These are phyloP conservation scores for Cephaloascus fragrans DNA, from an alignment of 805 yeast species.

Conservation along the genomic window DNA sequence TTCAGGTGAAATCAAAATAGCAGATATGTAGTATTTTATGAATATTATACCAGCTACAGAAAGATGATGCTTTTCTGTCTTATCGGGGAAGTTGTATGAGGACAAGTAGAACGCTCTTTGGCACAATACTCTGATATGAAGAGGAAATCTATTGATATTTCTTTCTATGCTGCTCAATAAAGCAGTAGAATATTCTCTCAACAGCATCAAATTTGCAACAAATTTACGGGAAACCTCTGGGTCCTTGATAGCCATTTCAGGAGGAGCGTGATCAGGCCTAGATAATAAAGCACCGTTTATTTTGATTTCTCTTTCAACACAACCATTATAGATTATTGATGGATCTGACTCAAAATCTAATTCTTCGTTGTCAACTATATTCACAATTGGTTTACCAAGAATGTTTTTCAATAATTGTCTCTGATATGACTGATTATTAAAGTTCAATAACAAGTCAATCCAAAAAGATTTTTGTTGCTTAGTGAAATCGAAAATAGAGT, in stretches of 20 bases:
- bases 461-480: slow-evolving; percentile 27
- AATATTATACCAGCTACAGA: slow-evolving; percentile 63
- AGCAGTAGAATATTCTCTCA: slow-evolving; percentile 64
- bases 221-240: slow-evolving; percentile 62
- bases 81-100: slow-evolving; percentile 44
- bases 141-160: slow-evolving; percentile 37
- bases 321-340: slow-evolving; percentile 32
- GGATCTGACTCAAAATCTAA: slow-evolving; percentile 80
- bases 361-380: slow-evolving; percentile 35
- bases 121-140: slow-evolving; percentile 44
- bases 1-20: slow-evolving; percentile 41
- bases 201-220: slow-evolving; percentile 59
- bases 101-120: slow-evolving; percentile 25
- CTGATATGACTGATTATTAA: slow-evolving; percentile 38
- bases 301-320: slow-evolving; percentile 27
- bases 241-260: slow-evolving; percentile 71
- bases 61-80: slow-evolving; percentile 46
- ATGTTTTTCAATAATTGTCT: slow-evolving; percentile 31
- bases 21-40: slow-evolving; percentile 40
- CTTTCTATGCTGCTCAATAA: slow-evolving; percentile 43
- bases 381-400: slow-evolving; percentile 25
- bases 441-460: slow-evolving; percentile 32
- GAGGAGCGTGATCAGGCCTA: slow-evolving; percentile 29
- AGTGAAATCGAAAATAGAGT: slow-evolving; percentile 8
- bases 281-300: slow-evolving; percentile 19